Conservation (phyloP, 108 stramenopile genomes). For the Asterionellopsis glacialis region DNA sequence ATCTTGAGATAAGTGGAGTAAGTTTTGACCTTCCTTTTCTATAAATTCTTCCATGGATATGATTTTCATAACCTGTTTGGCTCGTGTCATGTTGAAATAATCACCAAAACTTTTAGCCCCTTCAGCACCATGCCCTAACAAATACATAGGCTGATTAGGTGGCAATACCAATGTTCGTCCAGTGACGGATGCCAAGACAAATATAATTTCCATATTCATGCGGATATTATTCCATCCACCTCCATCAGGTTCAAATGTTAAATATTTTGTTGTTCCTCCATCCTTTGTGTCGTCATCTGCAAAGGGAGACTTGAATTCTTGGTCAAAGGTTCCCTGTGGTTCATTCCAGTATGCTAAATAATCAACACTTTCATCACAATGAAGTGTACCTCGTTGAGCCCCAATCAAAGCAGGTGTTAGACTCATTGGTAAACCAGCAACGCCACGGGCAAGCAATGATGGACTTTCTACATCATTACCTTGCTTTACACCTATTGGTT, state of each 20-base stretch:
- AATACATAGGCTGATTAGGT: slow-evolving; percentile 75
- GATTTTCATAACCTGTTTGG: slow-evolving; percentile 7
- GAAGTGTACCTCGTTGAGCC: slow-evolving; percentile 59
- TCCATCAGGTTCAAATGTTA: slow-evolving; percentile 70
- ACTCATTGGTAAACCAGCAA: slow-evolving; percentile 65
- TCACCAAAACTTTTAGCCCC: slow-evolving; percentile 37
- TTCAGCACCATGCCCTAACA: slow-evolving; percentile 45
- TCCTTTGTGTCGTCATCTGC: slow-evolving; percentile 3
- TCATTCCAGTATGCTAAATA: slow-evolving; percentile 80
- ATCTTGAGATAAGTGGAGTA: slow-evolving; percentile 8
- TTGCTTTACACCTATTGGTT: too few relatives aligned
- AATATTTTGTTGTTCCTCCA: slow-evolving; percentile 15
- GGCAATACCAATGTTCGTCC: slow-evolving; percentile 85
- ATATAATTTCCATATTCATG: slow-evolving; percentile 70
- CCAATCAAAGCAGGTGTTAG: slow-evolving; percentile 72
- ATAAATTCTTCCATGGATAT: slow-evolving; percentile 59
- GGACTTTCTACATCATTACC: too few relatives aligned
- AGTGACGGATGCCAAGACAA: slow-evolving; percentile 73
- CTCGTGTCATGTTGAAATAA: slow-evolving; percentile 21
- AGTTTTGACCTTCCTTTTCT: slow-evolving; percentile 25
- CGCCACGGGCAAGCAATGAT: slow-evolving; percentile 50
- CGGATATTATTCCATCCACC: slow-evolving; percentile 75
- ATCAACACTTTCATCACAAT: slow-evolving; percentile 41
- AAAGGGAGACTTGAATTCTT: slow-evolving; percentile 53
- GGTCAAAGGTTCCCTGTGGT: slow-evolving; percentile 53